Evolutionary conservation across 1,284 basidiomycete species (phyloP).

Genomic region (Trichosporon coremiiforme): DNA sequence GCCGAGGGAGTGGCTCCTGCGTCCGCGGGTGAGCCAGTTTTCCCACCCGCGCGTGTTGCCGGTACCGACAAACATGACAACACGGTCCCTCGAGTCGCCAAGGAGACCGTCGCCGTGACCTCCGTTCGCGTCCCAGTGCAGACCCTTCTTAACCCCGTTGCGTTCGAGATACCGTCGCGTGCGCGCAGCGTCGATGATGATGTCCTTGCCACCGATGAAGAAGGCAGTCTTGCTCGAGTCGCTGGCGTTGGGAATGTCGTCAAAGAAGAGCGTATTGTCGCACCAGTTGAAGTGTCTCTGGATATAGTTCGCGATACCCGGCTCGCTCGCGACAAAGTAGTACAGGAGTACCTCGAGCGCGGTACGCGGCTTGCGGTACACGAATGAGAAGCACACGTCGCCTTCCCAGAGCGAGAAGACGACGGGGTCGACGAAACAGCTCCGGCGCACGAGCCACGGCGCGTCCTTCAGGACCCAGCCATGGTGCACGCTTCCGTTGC

Average conservation of each 20-base stretch:
- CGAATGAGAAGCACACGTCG: constrained; percentile 84
- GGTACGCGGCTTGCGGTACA: constrained; percentile 68
- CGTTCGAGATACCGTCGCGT: constrained; percentile 70
- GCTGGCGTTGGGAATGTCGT: constrained; percentile 77
- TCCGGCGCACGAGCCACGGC: constrained; percentile 69
- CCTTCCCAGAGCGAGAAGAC: constrained; percentile 87
- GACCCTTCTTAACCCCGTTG: constrained; percentile 68
- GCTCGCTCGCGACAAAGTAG: constrained; percentile 81
- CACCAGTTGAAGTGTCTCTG: constrained; percentile 70
- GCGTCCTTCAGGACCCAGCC: constrained; percentile 69
- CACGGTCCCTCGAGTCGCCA: constrained; percentile 62
- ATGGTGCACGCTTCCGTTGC: constrained; percentile 62
- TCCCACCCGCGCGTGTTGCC: constrained; percentile 47
- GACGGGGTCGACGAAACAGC: constrained; percentile 81
- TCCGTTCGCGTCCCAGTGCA: constrained; percentile 70
- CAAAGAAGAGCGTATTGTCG: constrained; percentile 83
- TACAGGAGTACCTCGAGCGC: constrained; percentile 75
- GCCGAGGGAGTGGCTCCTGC: constrained; percentile 40
- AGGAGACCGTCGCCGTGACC: constrained; percentile 73
- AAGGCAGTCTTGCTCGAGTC: constrained; percentile 62
- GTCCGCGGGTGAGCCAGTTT: constrained; percentile 38
- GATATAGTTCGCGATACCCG: constrained; percentile 81
- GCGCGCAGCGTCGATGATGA: constrained; percentile 74
- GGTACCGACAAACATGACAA: constrained; percentile 67
- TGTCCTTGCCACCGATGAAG: constrained; percentile 77